Evolutionary conservation across 176 grass and related monocot genomes (phyloP).

Genomic region (Musa troglodytarum): DNA sequence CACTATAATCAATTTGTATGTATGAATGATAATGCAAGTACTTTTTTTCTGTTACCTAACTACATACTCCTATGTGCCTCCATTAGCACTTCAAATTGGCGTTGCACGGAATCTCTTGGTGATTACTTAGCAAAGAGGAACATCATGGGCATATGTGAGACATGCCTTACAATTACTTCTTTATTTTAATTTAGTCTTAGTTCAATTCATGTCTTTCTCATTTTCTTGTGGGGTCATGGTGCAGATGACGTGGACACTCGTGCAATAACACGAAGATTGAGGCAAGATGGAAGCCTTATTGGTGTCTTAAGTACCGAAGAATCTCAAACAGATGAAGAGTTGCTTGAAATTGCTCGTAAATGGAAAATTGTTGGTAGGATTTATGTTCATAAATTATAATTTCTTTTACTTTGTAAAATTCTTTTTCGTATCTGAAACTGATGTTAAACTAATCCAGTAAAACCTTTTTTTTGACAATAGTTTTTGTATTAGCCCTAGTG

Average conservation of each 20-base stretch:
- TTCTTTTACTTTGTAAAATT: not conserved
- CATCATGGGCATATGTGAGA: slow-evolving; percentile 96
- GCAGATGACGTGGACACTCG: slow-evolving; percentile 89
- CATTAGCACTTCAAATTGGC: slow-evolving; percentile 83
- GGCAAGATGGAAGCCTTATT: slow-evolving; percentile 95
- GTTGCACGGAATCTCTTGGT: slow-evolving; percentile 70
- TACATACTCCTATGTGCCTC: not conserved
- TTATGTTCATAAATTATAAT: not conserved
- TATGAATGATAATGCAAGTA: not conserved
- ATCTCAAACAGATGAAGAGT: slow-evolving; percentile 50
- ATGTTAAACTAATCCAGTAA: not conserved
- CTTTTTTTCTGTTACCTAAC: slow-evolving; percentile 4
- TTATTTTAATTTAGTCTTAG: not conserved
- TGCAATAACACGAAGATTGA: slow-evolving; percentile 81
- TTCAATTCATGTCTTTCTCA: slow-evolving; percentile 2
- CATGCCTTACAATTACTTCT: not conserved
- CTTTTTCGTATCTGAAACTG: not conserved
- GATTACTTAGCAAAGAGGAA: slow-evolving; percentile 82
- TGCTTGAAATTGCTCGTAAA: slow-evolving; percentile 63
- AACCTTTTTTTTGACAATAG: not conserved
- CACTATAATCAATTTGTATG: not conserved
- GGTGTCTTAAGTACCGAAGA: slow-evolving; percentile 87
- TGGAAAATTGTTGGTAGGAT: slow-evolving; percentile 93
- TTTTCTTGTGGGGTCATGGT: not conserved
- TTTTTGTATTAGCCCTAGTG: not conserved